phyloP scores from a whole-genome alignment of 176 grass and related monocot species.

The Stipa capillata region DNA sequence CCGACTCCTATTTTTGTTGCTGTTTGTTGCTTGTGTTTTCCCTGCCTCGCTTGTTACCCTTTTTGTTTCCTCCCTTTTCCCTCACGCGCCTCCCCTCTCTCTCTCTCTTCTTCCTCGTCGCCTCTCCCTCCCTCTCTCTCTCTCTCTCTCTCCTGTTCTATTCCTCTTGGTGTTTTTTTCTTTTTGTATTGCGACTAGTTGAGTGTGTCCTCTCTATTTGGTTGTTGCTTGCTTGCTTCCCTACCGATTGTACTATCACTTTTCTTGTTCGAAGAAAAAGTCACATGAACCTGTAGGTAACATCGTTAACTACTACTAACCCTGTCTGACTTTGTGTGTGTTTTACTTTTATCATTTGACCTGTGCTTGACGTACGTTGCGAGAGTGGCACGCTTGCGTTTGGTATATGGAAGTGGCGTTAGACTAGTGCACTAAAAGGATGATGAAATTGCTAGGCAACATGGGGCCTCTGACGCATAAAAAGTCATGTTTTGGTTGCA shows the following conservation, averaged over 20 bases:
- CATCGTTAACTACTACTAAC: conserved; percentile 19
- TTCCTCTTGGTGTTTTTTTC: conserved; percentile 9
- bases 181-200: conserved; percentile 17
- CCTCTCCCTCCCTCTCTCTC: neutral
- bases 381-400: neutral
- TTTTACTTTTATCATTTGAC: conserved; percentile 19
- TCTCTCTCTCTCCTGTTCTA: neutral
- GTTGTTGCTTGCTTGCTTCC: conserved; percentile 16
- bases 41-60: conserved; percentile 21
- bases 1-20: conserved; percentile 46
- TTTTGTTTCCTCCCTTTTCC: conserved; percentile 1
- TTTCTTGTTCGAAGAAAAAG: neutral
- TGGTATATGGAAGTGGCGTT: neutral
- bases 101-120: neutral
- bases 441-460: neutral
- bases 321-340: conserved; percentile 12
- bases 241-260: neutral
- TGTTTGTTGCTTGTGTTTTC: conserved; percentile 35
- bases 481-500: no score
- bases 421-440: neutral
- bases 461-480: neutral
- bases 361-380: neutral
- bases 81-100: conserved; percentile 17
- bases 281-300: neutral
- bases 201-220: conserved; percentile 22